Conservation (phyloP, 2,329 filamentous ascomycete species). For the Raffaelea ambrosiae region DNA sequence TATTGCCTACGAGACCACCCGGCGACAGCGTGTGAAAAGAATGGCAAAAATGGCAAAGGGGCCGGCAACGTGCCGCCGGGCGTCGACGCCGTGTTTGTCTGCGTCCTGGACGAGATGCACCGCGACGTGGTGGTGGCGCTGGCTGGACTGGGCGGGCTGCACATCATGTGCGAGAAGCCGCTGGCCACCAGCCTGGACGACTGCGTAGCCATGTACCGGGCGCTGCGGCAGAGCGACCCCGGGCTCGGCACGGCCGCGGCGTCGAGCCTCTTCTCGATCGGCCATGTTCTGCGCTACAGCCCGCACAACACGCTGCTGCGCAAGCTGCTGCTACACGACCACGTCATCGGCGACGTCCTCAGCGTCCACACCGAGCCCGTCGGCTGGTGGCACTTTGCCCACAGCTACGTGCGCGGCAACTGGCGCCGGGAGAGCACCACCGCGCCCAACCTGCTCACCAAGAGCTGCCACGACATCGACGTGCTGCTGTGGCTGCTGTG, state of each 20-base stretch:
- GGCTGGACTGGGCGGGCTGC: constrained; percentile 56
- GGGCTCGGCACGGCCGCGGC: constrained; percentile 19
- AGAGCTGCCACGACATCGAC: constrained; percentile 95
- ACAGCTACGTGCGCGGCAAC: constrained; percentile 87
- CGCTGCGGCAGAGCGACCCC: constrained; percentile 30
- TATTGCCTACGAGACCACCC: constrained; percentile 58
- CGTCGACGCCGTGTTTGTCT: constrained; percentile 54
- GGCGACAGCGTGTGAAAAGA: constrained; percentile 41
- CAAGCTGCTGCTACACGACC: constrained; percentile 65
- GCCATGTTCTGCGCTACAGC: constrained; percentile 88
- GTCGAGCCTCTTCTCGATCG: constrained; percentile 67
- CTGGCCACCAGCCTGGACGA: constrained; percentile 71
- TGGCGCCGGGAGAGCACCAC: constrained; percentile 75
- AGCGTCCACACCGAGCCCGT: constrained; percentile 90
- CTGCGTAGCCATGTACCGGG: constrained; percentile 65
- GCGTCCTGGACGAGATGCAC: constrained; percentile 82
- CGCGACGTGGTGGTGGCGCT: constrained; percentile 69
- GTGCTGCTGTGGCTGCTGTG: constrained; percentile 85
- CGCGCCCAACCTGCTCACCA: constrained; percentile 81
- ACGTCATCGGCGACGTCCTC: constrained; percentile 72
- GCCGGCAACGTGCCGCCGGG: constrained; percentile 42
- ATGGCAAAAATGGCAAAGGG: constrained; percentile 31
- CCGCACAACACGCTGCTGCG: constrained; percentile 85
- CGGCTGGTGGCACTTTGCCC: constrained; percentile 92
- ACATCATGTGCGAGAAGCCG: constrained; percentile 95